Evolutionary conservation across 306 rosid species (phyloP).

Genomic region (Acacia confusa): DNA sequence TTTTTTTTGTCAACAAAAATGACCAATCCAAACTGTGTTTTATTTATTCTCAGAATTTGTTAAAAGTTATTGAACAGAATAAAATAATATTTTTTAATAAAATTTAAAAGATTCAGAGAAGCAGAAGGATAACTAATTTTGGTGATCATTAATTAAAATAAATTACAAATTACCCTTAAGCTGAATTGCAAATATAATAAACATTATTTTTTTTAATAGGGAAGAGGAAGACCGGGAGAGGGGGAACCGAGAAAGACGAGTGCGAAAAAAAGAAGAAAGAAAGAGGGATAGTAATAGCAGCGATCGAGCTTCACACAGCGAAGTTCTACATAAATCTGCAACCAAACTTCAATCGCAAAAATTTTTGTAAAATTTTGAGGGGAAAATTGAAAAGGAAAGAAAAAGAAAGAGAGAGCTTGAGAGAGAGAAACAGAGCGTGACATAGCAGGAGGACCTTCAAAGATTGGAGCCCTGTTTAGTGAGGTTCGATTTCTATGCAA

Average conservation of each 20-base stretch:
- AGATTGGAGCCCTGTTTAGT: conserved; percentile 47
- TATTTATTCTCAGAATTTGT: neutral
- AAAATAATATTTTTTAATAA: neutral
- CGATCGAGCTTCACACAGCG: conserved; percentile 56
- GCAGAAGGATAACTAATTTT: too few relatives aligned
- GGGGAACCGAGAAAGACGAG: neutral
- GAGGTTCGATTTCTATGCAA: conserved; percentile 66
- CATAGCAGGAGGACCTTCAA: conserved; percentile 43
- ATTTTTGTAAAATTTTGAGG: neutral
- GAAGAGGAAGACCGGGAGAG: conserved; percentile 11
- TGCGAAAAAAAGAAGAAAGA: conserved; percentile 2
- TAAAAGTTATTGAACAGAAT: neutral
- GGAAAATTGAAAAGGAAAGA: neutral
- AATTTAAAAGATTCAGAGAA: neutral
- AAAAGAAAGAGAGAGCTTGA: neutral
- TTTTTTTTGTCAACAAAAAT: neutral
- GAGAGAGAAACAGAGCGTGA: conserved; percentile 33
- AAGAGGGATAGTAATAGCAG: conserved; percentile 45
- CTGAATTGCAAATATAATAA: neutral
- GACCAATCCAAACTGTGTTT: too few relatives aligned
- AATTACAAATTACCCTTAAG: neutral
- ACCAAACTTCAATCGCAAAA: neutral
- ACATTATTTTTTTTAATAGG: neutral
- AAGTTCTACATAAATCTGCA: conserved; percentile 44
- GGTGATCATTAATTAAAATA: neutral